Evolutionary conservation across 345 rosid species (phyloP), one percentile per base, ranked within the genome.

Genomic region (Carallia brachiata): DNA sequence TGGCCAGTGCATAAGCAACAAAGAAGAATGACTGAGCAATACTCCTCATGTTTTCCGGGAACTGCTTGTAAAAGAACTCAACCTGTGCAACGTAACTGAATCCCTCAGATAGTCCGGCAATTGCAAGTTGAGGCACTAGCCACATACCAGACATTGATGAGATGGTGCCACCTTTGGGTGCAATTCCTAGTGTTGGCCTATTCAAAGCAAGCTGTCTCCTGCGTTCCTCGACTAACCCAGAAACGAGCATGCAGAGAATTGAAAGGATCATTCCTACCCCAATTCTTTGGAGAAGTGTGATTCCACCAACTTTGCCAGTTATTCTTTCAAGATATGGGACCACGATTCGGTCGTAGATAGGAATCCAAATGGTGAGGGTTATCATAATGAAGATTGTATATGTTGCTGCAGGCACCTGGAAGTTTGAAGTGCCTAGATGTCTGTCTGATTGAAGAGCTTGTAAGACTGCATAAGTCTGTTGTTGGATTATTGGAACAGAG

Each of bases 361-460:
- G 90, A 57, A 88, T 80, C 81, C 80, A 88, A 9, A 80, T 50
- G 50, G 83, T 83, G 65, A 86, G 68, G 53, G 84, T 75, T 32
- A 84, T 71, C 93, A 88, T 88, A 59, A 75, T 57, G 73, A 86
- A 86, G 36, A 88, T 86, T 1, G 77, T 63, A 57, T 78, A 87
- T 6, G 85, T 67, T 48, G 85, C 89, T 0, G 91, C 88, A 2
- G 94, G 91, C 15, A 89, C 74, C 70, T 77, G 40, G 64, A 89
- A 87, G 34, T n/a, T 36, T 27, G 2, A 36, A 28, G 36, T 70
- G 16, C 87, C 84, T 4, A 82, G 66, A 7, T 69, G 69, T 61
- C 90, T 77, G 68, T 87, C 85, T 1, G 82, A 68, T 70, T 87
- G 95, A 55, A 84, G 79, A 13, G 91, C 87, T 44, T 89, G 91